Evolutionary conservation across 805 yeast genomes (phyloP), one percentile per base, ranked within the genome.

Genomic region (Torulaspora delbrueckii): DNA sequence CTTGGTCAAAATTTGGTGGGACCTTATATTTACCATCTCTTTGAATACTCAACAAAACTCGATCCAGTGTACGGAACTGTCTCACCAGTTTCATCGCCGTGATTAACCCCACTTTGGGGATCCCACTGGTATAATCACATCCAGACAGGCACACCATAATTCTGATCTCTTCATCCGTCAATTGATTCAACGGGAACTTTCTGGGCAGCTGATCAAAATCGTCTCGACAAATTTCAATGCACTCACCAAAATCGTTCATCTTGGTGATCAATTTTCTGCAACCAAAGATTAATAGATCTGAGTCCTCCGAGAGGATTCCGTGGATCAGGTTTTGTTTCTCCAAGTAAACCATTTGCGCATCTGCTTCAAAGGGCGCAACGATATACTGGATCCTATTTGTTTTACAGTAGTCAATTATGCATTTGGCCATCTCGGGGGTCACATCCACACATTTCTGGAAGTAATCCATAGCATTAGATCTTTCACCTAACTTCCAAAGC

Each of bases 351-450:
- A 93, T 79, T 64, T 93, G 99, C 1, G 99, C 84, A 63, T 93
- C 99, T 0, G 99, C 99, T 67, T 93, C 99, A 62, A 88, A 93
- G 0, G 99, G 99, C 0, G 99, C 98, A 7, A 93, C 99, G 6
- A 93, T 77, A 57, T 78, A 91, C 48, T 73, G 76, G 40, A 93
- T 79, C 1, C 67, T 65, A 37, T 75, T 70, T 10, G 62, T 53
- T 53, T 80, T 81, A 51, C 95, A 72, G 56, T 77, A 83, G 33
- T 82, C 84, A 60, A 90, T 88, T 9, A 91, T 73, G 9, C 87
- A 75, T 56, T 86, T 86, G 4, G 96, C 97, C 93, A 93, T 89
- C 51, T 80, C 79, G 1, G 96, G 88, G 2, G 96, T 85, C 9
- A 93, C 84, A 55, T 84, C 90, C 4, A 95, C 85, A 31, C 93